A percentile compares a stretch with the other conserved stretches of the same genome.
phyloP scores from a whole-genome alignment of 345 rosid species.

The Populus tremula region DNA sequence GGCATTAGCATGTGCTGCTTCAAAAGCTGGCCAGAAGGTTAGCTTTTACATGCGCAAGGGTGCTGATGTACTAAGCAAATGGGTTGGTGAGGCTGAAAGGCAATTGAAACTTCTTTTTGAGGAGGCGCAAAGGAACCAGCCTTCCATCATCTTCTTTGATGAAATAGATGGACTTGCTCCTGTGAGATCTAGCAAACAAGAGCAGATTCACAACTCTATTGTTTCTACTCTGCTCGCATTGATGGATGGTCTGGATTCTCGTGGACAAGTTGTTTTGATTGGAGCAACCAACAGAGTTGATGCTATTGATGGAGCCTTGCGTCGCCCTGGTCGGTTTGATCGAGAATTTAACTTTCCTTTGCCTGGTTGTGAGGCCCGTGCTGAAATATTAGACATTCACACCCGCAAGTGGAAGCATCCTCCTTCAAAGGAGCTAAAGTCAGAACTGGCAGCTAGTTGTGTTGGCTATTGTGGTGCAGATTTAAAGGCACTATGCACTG shows the following conservation, averaged over 20 bases:
- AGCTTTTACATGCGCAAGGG: constrained; percentile 99
- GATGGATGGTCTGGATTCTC: constrained; percentile 99
- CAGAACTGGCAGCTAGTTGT: constrained; percentile 94
- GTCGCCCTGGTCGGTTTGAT: constrained; percentile 99
- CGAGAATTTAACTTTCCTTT: constrained; percentile 96
- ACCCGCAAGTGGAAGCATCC: constrained; percentile 98
- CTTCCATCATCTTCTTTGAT: constrained; percentile 97
- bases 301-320: constrained; percentile 99
- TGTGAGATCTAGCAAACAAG: constrained; percentile 98
- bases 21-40: constrained; percentile 99
- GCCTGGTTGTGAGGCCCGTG: constrained; percentile 98
- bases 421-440: constrained; percentile 75
- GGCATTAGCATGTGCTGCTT: constrained; percentile 99
- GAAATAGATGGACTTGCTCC: constrained; percentile 99
- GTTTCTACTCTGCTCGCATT: constrained; percentile 97
- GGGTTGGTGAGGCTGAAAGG: constrained; percentile 99
- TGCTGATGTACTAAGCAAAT: constrained; percentile 99
- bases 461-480: constrained; percentile 99
- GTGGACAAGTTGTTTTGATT: constrained; percentile 99
- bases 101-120: constrained; percentile 95
- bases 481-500: constrained; percentile 93
- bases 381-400: constrained; percentile 92
- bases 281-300: constrained; percentile 99
- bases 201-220: constrained; percentile 98
- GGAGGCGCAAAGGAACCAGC: constrained; percentile 98